Conservation (phyloP, 1,139 yeast species). For the Zygoascus hellenicus region DNA sequence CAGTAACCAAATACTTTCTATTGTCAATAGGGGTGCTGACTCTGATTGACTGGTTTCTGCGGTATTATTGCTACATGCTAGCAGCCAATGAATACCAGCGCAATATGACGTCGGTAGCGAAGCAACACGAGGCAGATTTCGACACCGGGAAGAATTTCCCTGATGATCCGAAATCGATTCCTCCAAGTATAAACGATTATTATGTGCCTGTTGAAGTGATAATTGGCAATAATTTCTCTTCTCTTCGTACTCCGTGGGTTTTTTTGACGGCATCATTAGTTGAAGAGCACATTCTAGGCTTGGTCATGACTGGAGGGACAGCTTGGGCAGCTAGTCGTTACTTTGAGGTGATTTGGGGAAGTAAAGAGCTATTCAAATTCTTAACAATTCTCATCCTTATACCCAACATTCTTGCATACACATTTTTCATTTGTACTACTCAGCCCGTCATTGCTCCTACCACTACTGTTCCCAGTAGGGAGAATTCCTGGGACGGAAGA, state of each 20-base stretch:
- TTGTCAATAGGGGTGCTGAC: constrained; percentile 43
- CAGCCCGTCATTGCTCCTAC: constrained; percentile 8
- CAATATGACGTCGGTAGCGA: constrained; percentile 4
- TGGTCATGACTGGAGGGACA: constrained; percentile 45
- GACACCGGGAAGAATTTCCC: constrained; percentile 17
- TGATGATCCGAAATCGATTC: constrained; percentile 12
- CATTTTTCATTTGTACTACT: constrained; percentile 10
- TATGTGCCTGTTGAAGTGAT: constrained; percentile 60
- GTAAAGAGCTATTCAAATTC: constrained; percentile 54
- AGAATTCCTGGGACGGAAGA: no score
- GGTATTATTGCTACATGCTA: constrained; percentile 30
- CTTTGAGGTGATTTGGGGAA: constrained; percentile 53
- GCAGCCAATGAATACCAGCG: constrained; percentile 10
- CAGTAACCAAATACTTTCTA: constrained; percentile 84
- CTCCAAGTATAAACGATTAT: constrained; percentile 32
- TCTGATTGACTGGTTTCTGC: constrained; percentile 32
- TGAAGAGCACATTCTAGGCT: constrained; percentile 52
- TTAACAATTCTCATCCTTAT: constrained; percentile 51
- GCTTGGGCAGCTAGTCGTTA: constrained; percentile 51
- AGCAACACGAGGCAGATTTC: constrained; percentile 7
- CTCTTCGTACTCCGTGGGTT: constrained; percentile 69
- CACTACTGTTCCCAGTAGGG: background rate
- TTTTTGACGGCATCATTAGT: constrained; percentile 64
- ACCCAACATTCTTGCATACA: constrained; percentile 42
- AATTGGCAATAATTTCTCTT: constrained; percentile 48